Conservation (phyloP, 108 stramenopile species). For the Skeletonema tropicum region DNA sequence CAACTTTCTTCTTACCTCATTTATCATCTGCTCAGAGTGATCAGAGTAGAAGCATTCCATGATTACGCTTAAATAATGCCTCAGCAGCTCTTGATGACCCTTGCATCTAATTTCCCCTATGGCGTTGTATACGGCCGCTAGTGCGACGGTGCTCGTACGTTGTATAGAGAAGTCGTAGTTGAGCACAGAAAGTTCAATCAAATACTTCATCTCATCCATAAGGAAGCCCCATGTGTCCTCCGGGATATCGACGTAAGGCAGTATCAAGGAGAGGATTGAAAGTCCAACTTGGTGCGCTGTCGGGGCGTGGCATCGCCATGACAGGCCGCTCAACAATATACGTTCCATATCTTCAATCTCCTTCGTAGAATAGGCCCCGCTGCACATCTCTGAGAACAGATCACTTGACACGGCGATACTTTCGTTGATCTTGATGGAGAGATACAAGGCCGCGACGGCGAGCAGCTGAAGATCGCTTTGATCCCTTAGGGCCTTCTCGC, state of each 20-base stretch:
- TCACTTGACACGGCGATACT: slow-evolving; percentile 62
- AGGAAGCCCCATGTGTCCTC: not conserved
- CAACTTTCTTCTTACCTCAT: no score
- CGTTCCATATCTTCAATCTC: slow-evolving; percentile 19
- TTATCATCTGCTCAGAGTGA: no score
- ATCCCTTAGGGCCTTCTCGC: no score
- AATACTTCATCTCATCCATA: slow-evolving; percentile 20
- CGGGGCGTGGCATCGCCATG: slow-evolving; percentile 64
- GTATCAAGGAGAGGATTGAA: no score
- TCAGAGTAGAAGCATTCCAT: no score
- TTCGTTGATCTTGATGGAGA: slow-evolving; percentile 46
- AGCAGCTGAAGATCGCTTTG: no score
- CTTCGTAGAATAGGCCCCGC: slow-evolving; percentile 50
- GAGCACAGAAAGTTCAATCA: slow-evolving; percentile 41
- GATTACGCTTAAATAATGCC: no score
- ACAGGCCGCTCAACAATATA: slow-evolving; percentile 52
- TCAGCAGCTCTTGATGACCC: no score
- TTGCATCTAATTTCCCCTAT: slow-evolving; percentile 7
- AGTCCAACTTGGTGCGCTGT: slow-evolving; percentile 19
- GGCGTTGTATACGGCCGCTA: slow-evolving; percentile 50
- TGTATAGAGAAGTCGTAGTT: slow-evolving; percentile 39
- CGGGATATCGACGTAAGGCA: not conserved
- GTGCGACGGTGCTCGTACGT: slow-evolving; percentile 41
- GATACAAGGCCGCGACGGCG: no score
- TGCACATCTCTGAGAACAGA: slow-evolving; percentile 61